Percentiles rank a stretch among this genome's conserved stretches.
These are phyloP conservation scores for Xylariaceae sp. DNA, from an alignment of 2,329 filamentous ascomycete species.

Conservation along the genomic window DNA sequence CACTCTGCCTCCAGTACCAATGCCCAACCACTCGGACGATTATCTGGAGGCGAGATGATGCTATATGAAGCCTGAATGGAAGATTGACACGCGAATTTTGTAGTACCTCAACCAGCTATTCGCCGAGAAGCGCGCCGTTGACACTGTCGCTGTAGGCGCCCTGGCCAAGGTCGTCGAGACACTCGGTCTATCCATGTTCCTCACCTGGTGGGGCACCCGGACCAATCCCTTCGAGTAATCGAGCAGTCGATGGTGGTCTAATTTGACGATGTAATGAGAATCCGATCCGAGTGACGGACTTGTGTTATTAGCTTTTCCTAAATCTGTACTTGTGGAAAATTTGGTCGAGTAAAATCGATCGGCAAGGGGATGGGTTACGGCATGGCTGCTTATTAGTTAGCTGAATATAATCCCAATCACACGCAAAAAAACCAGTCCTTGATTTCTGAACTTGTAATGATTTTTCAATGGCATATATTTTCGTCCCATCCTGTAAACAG, in stretches of 20 bases:
- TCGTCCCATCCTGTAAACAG: slow-evolving; percentile 25
- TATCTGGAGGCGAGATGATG: too few species aligned
- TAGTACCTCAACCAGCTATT: slow-evolving; percentile 87
- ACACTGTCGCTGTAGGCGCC: slow-evolving; percentile 86
- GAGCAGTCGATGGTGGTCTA: not conserved
- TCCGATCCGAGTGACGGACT: slow-evolving; percentile 15
- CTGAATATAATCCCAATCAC: slow-evolving; percentile 20
- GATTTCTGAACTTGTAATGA: not conserved
- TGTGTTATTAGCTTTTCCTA: slow-evolving; percentile 30
- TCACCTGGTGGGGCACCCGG: slow-evolving; percentile 97
- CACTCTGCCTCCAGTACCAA: too few species aligned
- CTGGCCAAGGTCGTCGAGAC: slow-evolving; percentile 91
- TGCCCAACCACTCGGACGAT: too few species aligned
- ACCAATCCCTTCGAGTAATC: slow-evolving; percentile 88
- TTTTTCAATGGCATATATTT: slow-evolving; percentile 25
- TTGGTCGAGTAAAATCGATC: not conserved
- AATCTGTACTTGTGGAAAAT: slow-evolving; percentile 18
- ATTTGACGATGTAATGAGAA: slow-evolving; percentile 23
- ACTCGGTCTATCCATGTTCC: slow-evolving; percentile 86
- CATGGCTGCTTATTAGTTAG: slow-evolving; percentile 13
- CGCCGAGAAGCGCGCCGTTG: slow-evolving; percentile 88
- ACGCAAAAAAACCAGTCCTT: not conserved
- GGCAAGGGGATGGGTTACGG: slow-evolving; percentile 6
- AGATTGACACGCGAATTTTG: not conserved
- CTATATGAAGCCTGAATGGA: too few species aligned